phyloP scores from a whole-genome alignment of 495 filamentous ascomycete species.

The Penicillium flavigenum region DNA sequence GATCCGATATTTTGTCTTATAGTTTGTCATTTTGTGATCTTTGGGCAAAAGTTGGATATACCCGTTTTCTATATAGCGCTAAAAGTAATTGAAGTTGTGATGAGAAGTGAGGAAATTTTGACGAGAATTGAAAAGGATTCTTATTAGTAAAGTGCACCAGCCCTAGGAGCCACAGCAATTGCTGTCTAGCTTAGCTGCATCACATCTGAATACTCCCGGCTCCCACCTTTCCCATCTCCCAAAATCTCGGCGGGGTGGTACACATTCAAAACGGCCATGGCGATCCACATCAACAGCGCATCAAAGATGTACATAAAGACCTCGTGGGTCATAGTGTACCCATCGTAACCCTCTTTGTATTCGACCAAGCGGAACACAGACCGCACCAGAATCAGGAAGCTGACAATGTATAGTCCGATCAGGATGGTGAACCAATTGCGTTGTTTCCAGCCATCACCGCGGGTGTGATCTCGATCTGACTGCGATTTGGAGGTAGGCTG shows the following conservation, averaged over 20 bases:
- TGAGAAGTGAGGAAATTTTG: neutral
- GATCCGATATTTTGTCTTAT: slow-evolving; percentile 5
- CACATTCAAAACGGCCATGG: slow-evolving; percentile 52
- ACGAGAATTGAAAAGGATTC: neutral
- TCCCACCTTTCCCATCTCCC: slow-evolving; percentile 24
- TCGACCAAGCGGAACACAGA: slow-evolving; percentile 63
- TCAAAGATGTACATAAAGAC: slow-evolving; percentile 65
- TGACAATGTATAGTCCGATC: slow-evolving; percentile 51
- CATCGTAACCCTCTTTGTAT: slow-evolving; percentile 55
- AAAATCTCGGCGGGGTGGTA: slow-evolving; percentile 32
- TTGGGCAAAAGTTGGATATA: slow-evolving; percentile 11
- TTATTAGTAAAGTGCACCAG: neutral
- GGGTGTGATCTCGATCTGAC: slow-evolving; percentile 10
- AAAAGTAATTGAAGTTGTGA: neutral
- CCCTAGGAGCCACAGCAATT: neutral
- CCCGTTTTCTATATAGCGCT: slow-evolving; percentile 12
- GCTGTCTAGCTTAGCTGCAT: slow-evolving; percentile 10
- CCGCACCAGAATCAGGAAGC: slow-evolving; percentile 58
- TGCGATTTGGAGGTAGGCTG: slow-evolving; percentile 19
- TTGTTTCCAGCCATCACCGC: slow-evolving; percentile 20
- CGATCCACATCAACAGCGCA: slow-evolving; percentile 54
- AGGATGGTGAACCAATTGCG: slow-evolving; percentile 53
- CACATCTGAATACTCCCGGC: slow-evolving; percentile 6
- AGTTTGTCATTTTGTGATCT: neutral
- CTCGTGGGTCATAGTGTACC: slow-evolving; percentile 55